Percentiles rank a stretch among this genome's conserved stretches.
These are phyloP conservation scores for Coemansia javaensis DNA, from an alignment of 192 early-diverging fungal species.

Conservation along the genomic window DNA sequence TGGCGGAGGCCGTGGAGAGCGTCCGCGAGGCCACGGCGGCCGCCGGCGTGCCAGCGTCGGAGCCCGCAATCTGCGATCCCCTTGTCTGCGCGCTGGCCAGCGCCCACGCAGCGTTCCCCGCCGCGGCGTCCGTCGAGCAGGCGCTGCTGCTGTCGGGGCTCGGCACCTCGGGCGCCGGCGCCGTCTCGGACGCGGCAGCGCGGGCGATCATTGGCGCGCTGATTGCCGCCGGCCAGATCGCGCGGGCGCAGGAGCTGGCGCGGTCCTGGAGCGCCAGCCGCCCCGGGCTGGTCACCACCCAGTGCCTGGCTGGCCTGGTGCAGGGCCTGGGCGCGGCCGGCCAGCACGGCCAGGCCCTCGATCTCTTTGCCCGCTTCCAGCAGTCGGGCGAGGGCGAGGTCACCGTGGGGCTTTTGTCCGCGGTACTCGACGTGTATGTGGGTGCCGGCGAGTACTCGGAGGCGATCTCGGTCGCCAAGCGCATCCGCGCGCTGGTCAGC, in stretches of 20 bases:
- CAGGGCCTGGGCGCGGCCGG: constrained; percentile 11
- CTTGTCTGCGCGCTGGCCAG: constrained; percentile 19
- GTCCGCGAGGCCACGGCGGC: background rate
- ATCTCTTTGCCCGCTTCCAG: constrained; percentile 30
- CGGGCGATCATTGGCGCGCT: constrained; percentile 24
- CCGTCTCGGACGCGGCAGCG: constrained; percentile 16
- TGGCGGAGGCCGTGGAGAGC: constrained; percentile 1
- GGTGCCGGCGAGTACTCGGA: constrained; percentile 35
- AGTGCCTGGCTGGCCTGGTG: constrained; percentile 23
- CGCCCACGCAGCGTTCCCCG: background rate
- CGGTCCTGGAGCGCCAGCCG: constrained; percentile 16
- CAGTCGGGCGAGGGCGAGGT: constrained; percentile 12
- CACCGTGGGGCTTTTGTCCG: constrained; percentile 16
- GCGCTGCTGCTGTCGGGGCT: constrained; percentile 23
- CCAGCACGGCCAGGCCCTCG: constrained; percentile 22
- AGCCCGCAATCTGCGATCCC: constrained; percentile 2
- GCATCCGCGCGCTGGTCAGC: constrained; percentile 27
- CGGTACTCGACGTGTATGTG: constrained; percentile 43
- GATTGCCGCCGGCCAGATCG: constrained; percentile 15
- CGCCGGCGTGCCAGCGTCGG: background rate
- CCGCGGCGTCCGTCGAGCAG: constrained; percentile 18
- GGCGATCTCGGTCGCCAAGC: constrained; percentile 43
- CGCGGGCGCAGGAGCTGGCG: constrained; percentile 25
- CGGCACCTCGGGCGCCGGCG: background rate
- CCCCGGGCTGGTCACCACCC: constrained; percentile 19